Evolutionary conservation across 108 stramenopile species (phyloP).

Genomic region (Phaeodactylum tricornutum): DNA sequence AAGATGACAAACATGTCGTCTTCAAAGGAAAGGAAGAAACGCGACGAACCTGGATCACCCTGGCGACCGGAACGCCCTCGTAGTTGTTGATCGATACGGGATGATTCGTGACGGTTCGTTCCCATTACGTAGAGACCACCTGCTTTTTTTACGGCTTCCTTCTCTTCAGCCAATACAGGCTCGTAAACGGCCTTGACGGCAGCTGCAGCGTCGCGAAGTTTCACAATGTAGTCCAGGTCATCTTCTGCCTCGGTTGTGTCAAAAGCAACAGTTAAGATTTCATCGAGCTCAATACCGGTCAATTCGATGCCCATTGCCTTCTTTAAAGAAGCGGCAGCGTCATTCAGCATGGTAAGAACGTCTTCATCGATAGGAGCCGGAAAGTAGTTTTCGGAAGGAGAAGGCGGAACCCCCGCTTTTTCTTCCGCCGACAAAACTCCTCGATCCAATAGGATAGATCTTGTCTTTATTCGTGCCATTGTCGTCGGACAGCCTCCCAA

Average conservation of each 20-base stretch:
- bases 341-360: slow-evolving; percentile 37
- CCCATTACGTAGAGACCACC: slow-evolving; percentile 96
- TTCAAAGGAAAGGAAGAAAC: slow-evolving; percentile 90
- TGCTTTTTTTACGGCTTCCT: slow-evolving; percentile 57
- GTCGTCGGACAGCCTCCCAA: slow-evolving; percentile 87
- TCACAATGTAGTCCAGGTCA: slow-evolving; percentile 61
- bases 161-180: slow-evolving; percentile 64
- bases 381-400: slow-evolving; percentile 64
- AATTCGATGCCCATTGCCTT: slow-evolving; percentile 45
- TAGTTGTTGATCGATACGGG: slow-evolving; percentile 88
- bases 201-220: slow-evolving; percentile 66
- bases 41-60: slow-evolving; percentile 89
- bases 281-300: slow-evolving; percentile 73
- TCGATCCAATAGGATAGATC: slow-evolving; percentile 55
- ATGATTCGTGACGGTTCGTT: slow-evolving; percentile 89
- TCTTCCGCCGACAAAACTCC: slow-evolving; percentile 44
- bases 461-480: slow-evolving; percentile 75
- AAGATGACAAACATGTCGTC: slow-evolving; percentile 96
- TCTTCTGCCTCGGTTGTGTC: slow-evolving; percentile 85
- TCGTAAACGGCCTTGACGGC: slow-evolving; percentile 66
- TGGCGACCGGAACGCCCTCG: slow-evolving; percentile 93
- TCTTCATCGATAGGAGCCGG: slow-evolving; percentile 68
- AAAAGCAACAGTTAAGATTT: slow-evolving; percentile 79
- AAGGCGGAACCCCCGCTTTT: slow-evolving; percentile 44
- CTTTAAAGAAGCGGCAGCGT: slow-evolving; percentile 52